Evolutionary conservation across 2,329 filamentous ascomycete species (phyloP), one percentile per base, ranked within the genome.

Genomic region (Curvularia verruculosa): DNA sequence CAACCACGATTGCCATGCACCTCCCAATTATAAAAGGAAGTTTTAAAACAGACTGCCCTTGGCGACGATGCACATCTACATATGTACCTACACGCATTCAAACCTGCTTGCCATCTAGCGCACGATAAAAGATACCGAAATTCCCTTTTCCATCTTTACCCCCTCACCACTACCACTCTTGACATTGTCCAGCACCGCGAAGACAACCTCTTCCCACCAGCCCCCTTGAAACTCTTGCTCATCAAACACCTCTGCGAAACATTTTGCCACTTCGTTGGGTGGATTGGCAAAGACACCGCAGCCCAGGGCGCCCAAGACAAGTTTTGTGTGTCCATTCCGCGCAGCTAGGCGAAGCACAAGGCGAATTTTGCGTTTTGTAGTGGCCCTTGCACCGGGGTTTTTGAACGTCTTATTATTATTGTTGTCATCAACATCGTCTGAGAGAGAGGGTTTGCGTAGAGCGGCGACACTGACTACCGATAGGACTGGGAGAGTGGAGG

Each of bases 281-380:
- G 89, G 89, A 69, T 90, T 89, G 0, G 64, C 65, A 70, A 89
- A 90, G 0, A 83, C 87, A 3, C 88, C 89, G 64, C 88, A 91
- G 0, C 89, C 89, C 48, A 91, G 69, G 0, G 89, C 88, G 0
- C 89, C 88, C 1, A 92, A 78, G 5, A 91, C 84, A 8, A 91
- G 74, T 62, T 82, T 78, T 21, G 81, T 78, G 65, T 89, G 86
- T 1, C 79, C 80, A 26, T 83, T 78, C 4, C 69, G 69, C n/a
- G 82, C 87, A 1, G 87, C 85, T 54, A 87, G 82, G 4, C 87
- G 80, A 49, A 90, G 73, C 18, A 82, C 80, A 18, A 87, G 69
- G 21, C 86, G 77, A 79, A 90, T 89, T 72, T 89, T 89, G 43
- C 81, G 76, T 72, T 85, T 85, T 65, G 83, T 89, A 37, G 84